A percentile compares a stretch with the other conserved stretches of the same genome.
Evolutionary conservation across 345 rosid species (phyloP).

Genomic region (Corymbia maculata): DNA sequence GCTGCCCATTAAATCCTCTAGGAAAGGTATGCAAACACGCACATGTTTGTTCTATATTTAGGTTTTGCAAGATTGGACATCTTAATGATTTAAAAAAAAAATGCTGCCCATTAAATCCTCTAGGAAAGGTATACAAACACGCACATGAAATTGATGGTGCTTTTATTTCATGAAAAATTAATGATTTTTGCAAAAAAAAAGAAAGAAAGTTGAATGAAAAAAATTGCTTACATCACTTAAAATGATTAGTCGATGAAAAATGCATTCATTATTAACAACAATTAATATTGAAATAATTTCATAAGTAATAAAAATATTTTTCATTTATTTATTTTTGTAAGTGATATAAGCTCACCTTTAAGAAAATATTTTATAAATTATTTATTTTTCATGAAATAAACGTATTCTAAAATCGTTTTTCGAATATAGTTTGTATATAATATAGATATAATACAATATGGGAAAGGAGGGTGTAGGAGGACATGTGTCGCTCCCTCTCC

Average conservation of each 20-base stretch:
- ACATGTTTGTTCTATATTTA: too few relatives aligned
- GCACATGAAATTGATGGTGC: neutral
- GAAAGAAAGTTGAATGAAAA: too few relatives aligned
- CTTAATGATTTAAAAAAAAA: too few relatives aligned
- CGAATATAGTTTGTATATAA: neutral
- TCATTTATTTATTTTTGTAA: accelerated
- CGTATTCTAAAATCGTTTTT: neutral
- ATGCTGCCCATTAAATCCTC: too few relatives aligned
- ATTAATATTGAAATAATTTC: neutral
- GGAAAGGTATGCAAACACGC: too few relatives aligned
- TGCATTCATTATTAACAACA: accelerated
- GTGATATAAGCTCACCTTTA: accelerated
- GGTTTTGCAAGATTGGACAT: too few relatives aligned
- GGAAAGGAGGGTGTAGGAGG: neutral
- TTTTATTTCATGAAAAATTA: neutral
- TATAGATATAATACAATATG: neutral
- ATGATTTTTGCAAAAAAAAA: too few relatives aligned
- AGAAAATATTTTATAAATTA: too few relatives aligned
- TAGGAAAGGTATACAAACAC: too few relatives aligned
- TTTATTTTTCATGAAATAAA: neutral
- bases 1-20: too few relatives aligned
- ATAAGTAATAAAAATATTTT: neutral
- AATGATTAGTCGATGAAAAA: neutral
- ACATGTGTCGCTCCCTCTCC: neutral
- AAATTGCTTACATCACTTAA: neutral